Base-by-base conservation (phyloP, 257 asterid species). In the Jaltomata sinuosa region DNA sequence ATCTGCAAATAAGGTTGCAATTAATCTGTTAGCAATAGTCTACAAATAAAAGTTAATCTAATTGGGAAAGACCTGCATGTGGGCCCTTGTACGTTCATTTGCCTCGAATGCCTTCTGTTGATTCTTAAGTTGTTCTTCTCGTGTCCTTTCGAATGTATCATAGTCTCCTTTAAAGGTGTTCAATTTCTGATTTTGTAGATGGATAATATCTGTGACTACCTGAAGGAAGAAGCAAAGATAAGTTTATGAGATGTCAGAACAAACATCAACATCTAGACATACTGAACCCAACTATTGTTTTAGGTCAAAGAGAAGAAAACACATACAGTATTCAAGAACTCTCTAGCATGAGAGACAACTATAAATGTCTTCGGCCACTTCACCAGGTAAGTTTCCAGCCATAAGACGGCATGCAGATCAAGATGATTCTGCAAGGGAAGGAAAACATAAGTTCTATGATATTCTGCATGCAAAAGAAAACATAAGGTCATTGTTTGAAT, bases 281-380 rank as follows among this genome's bases (percentile, higher is more conserved):
- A 77, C 82, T 29, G 82, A 49, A 49, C 45, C 62, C 62, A 77
- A 77, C 29, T 49, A 49, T 31, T 49, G 27, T 76, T 76, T 76
- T 49, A 47, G 55, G 62, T 29, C 52, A 74, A 84, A 42, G 84
- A 87, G 84, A 82, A 53, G 81, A 79, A 78, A 89, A 74, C 79
- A 36, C 91, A 14, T 90, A 95, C 99, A 31, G 94, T 93, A 90
- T 94, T 96, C 89, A 96, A 87, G 90, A 96, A 96, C 93, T 96
- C 99, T 89, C 99, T 92, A 85, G 99, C 99, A 80, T 96, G 98
- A 25, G 99, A 96, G 86, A 96, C 99, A 89, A 96, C 99, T 87
- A 96, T 96, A 85, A 94, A 90, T 59, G 99, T 94, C 91, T 96
- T 96, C 12, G 98, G 98, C 99, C 99, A 95, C 91, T 96, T 96